These are phyloP conservation scores for Gnomoniopsis sp. DNA, from an alignment of 2,329 filamentous ascomycete genomes.

Conservation along the genomic window DNA sequence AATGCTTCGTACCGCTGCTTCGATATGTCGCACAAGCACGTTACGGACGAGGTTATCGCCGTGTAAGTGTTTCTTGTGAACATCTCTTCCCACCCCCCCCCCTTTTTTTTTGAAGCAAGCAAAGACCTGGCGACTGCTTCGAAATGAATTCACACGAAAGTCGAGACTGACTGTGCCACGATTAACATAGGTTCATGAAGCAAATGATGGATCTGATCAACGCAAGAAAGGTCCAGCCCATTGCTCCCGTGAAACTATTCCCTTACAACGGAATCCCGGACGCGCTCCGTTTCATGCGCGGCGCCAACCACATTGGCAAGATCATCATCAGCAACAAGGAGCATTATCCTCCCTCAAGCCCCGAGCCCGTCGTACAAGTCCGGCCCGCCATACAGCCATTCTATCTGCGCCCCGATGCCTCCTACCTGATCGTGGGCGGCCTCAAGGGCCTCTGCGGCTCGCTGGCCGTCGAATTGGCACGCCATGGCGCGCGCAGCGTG, in stretches of 20 bases:
- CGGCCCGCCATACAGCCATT: background rate
- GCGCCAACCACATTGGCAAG: slow-evolving; percentile 5
- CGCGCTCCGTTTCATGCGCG: background rate
- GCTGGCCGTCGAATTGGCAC: background rate
- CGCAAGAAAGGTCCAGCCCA: background rate
- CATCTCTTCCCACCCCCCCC: too few species aligned
- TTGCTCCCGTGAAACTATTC: background rate
- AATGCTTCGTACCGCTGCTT: slow-evolving; percentile 4
- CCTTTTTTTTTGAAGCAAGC: too few species aligned
- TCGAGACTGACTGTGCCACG: too few species aligned
- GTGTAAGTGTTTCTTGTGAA: too few species aligned
- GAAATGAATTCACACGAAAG: too few species aligned
- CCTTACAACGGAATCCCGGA: background rate
- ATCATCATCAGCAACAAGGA: background rate
- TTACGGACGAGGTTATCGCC: too few species aligned
- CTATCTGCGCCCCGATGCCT: background rate
- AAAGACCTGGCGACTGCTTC: too few species aligned
- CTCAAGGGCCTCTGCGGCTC: background rate
- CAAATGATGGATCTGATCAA: too few species aligned
- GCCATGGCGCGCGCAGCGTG: background rate
- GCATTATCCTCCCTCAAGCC: too few species aligned
- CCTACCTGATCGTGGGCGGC: slow-evolving; percentile 3
- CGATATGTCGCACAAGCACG: too few species aligned
- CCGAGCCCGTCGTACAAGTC: background rate
- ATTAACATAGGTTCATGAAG: too few species aligned